Percentiles rank a stretch among this genome's conserved stretches.
Conservation (phyloP, 192 early-diverging fungal genomes). For the Bifiguratus adelaidae region DNA sequence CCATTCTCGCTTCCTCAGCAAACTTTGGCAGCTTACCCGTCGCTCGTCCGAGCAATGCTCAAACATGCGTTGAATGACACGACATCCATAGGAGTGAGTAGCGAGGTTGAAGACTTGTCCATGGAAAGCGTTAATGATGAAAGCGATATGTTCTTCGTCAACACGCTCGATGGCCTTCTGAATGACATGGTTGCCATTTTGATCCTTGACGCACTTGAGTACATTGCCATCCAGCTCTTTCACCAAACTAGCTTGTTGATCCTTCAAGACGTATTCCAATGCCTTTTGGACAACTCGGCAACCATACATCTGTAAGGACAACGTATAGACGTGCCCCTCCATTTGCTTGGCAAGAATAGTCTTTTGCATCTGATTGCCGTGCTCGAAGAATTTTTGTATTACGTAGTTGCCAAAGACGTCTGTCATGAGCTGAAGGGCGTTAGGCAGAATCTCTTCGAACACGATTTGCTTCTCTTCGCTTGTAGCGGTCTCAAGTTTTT, state of each 20-base stretch:
- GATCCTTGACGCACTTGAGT: slow-evolving; percentile 98
- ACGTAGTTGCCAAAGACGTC: slow-evolving; percentile 99
- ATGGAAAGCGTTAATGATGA: slow-evolving; percentile 96
- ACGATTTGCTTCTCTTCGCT: slow-evolving; percentile 94
- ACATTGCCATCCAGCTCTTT: slow-evolving; percentile 92
- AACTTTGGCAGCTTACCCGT: slow-evolving; percentile 28
- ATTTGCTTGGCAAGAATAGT: slow-evolving; percentile 87
- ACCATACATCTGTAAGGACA: slow-evolving; percentile 99
- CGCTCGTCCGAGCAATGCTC: slow-evolving; percentile 94
- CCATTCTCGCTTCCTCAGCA: background rate
- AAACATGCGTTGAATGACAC: slow-evolving; percentile 99
- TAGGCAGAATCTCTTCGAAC: slow-evolving; percentile 91
- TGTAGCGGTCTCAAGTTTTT: slow-evolving; percentile 88
- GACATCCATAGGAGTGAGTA: slow-evolving; percentile 97
- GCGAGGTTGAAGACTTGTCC: slow-evolving; percentile 93
- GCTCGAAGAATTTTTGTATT: slow-evolving; percentile 99
- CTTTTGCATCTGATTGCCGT: slow-evolving; percentile 91
- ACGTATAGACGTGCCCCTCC: slow-evolving; percentile 87
- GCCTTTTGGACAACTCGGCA: slow-evolving; percentile 99
- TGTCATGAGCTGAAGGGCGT: slow-evolving; percentile 89
- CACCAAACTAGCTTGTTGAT: slow-evolving; percentile 87
- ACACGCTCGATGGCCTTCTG: slow-evolving; percentile 99
- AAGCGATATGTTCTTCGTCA: slow-evolving; percentile 83
- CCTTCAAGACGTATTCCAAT: slow-evolving; percentile 83
- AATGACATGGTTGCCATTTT: slow-evolving; percentile 99